Evolutionary conservation across 2,329 filamentous ascomycete genomes (phyloP).

Genomic region (Teratosphaeria zuluensis): DNA sequence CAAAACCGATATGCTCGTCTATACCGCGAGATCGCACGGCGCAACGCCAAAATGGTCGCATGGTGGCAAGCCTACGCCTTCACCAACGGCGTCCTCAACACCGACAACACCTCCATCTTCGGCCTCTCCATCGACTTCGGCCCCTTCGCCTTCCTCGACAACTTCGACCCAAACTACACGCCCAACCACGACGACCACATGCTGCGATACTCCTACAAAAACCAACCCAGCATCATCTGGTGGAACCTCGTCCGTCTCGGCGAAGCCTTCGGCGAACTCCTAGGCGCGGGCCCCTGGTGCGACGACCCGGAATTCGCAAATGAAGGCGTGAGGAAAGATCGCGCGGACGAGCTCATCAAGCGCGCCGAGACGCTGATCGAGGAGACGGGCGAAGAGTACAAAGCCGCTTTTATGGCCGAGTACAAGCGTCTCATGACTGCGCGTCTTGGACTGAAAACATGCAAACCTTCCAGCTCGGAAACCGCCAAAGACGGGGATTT

Average conservation of each 20-base stretch:
- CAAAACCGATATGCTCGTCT: conserved; percentile 83
- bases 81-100: conserved; percentile 97
- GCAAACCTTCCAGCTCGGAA: conserved; percentile 31
- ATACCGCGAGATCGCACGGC: conserved; percentile 75
- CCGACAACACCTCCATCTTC: conserved; percentile 88
- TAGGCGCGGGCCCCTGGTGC: conserved; percentile 64
- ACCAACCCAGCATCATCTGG: conserved; percentile 95
- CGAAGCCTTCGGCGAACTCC: conserved; percentile 77
- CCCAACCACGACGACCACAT: conserved; percentile 92
- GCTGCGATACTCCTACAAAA: conserved; percentile 82
- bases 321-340: conserved; percentile 62
- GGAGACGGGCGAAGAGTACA: conserved; percentile 76
- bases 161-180: conserved; percentile 88
- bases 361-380: conserved; percentile 78
- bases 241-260: conserved; percentile 93
- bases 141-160: conserved; percentile 95
- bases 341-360: conserved; percentile 59
- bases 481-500: conserved; percentile 55
- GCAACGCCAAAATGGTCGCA: conserved; percentile 81
- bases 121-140: conserved; percentile 91
- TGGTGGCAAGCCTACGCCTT: conserved; percentile 98
- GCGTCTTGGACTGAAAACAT: conserved; percentile 64
- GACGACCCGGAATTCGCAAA: conserved; percentile 63
- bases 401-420: conserved; percentile 74
- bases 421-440: conserved; percentile 78